A percentile compares a stretch with the other conserved stretches of the same genome.
These are phyloP conservation scores for Mycena albidolilacea DNA, from an alignment of 768 basidiomycete species.

Conservation along the genomic window DNA sequence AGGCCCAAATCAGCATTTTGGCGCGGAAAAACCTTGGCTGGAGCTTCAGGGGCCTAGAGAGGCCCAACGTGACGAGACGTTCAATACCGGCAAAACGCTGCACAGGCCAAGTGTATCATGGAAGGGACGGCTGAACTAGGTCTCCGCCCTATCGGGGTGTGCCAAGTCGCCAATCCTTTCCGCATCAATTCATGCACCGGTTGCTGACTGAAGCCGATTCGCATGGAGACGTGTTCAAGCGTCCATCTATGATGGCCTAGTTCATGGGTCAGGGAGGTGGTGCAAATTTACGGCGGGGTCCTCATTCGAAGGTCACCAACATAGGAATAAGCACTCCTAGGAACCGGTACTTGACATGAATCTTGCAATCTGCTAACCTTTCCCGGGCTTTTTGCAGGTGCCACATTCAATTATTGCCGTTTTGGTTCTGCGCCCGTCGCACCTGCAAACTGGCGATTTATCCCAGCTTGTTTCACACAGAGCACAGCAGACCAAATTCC, in stretches of 20 bases:
- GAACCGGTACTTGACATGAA: slow-evolving; percentile 21
- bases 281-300: background rate
- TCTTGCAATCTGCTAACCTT: slow-evolving; percentile 19
- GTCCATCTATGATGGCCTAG: background rate
- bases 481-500: slow-evolving; percentile 16
- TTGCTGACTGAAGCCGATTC: background rate
- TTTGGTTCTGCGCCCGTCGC: slow-evolving; percentile 8
- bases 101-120: background rate
- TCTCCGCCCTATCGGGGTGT: background rate
- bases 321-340: slow-evolving; percentile 9
- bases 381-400: slow-evolving; percentile 18
- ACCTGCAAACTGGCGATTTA: slow-evolving; percentile 4
- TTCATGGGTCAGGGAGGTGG: background rate
- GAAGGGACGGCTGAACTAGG: background rate
- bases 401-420: slow-evolving; percentile 11
- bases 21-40: too few species aligned
- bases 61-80: background rate
- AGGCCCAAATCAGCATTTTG: too few species aligned
- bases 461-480: slow-evolving; percentile 16
- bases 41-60: too few species aligned
- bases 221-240: too few species aligned
- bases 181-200: background rate
- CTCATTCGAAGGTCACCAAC: background rate
- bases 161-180: background rate
- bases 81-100: background rate